Evolutionary conservation across 1,139 yeast genomes (phyloP).

Genomic region (Candida anutae): DNA sequence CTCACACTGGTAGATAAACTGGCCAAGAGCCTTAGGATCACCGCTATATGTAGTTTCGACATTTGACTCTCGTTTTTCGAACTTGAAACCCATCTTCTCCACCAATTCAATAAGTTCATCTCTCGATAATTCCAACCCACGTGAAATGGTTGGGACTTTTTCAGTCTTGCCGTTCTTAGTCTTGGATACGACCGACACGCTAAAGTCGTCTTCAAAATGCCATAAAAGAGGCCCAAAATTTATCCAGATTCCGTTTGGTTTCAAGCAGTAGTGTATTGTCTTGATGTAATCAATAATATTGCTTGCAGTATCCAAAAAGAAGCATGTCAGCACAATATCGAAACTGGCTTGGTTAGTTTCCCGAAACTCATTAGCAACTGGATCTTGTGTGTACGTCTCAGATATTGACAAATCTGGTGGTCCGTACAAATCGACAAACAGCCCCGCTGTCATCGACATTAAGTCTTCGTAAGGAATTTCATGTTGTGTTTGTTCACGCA

Average conservation of each 20-base stretch:
- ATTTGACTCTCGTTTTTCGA: constrained; percentile 37
- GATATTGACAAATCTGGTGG: constrained; percentile 31
- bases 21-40: constrained; percentile 47
- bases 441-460: constrained; percentile 77
- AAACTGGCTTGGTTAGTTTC: constrained; percentile 27
- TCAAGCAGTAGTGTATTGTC: constrained; percentile 47
- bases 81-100: constrained; percentile 44
- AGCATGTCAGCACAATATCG: constrained; percentile 60
- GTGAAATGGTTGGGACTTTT: constrained; percentile 24
- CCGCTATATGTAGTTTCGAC: constrained; percentile 50
- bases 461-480: constrained; percentile 40
- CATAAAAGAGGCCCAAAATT: constrained; percentile 82
- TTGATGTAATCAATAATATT: constrained; percentile 64
- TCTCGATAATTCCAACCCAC: constrained; percentile 58
- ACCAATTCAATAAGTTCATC: constrained; percentile 51
- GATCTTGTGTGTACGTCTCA: constrained; percentile 30
- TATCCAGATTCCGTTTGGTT: constrained; percentile 61
- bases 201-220: constrained; percentile 65
- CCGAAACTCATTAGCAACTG: constrained; percentile 35
- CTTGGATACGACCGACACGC: constrained; percentile 11
- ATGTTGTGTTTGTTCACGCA: constrained; percentile 22
- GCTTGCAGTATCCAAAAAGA: constrained; percentile 73
- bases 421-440: constrained; percentile 72
- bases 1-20: constrained; percentile 57
- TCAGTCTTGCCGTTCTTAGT: constrained; percentile 18